These are phyloP conservation scores for Paxillus ammoniavirescens DNA, from an alignment of 768 basidiomycete genomes.

Conservation along the genomic window DNA sequence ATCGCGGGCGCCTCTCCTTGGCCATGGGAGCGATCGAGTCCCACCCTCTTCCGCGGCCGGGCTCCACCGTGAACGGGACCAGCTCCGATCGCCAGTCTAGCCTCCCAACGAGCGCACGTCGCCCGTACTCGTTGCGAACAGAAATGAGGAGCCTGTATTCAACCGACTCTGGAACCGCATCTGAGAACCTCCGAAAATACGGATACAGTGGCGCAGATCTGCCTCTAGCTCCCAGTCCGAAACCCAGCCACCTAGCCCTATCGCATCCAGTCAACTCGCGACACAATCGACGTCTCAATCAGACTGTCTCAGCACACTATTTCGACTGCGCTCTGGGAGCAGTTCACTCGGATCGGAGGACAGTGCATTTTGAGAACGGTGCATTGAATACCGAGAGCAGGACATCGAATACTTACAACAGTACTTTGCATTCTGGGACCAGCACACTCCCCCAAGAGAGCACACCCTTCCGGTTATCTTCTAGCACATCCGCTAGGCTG, in stretches of 20 bases:
- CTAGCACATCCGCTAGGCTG: conserved; percentile 16
- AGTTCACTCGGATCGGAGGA: background rate
- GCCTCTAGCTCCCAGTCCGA: conserved; percentile 4
- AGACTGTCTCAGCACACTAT: background rate
- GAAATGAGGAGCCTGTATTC: conserved; percentile 25
- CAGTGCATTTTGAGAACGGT: background rate
- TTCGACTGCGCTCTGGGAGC: background rate
- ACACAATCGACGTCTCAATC: conserved; percentile 3
- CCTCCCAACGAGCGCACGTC: background rate
- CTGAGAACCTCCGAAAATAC: conserved; percentile 25
- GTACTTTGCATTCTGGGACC: too few species aligned
- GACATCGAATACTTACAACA: conserved; percentile 1
- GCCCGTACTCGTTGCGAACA: conserved; percentile 1
- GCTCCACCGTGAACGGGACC: background rate
- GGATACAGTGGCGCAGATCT: conserved; percentile 11
- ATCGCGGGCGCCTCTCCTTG: conserved; percentile 14
- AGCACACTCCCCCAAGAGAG: background rate
- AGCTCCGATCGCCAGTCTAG: conserved; percentile 1
- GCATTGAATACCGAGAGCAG: conserved; percentile 4
- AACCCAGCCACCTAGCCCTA: background rate
- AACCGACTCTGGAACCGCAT: conserved; percentile 18
- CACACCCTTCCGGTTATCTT: background rate
- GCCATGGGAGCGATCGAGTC: background rate
- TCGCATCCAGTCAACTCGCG: conserved; percentile 3
- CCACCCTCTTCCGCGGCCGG: background rate